Base-by-base conservation (phyloP, 129 eudicot species). In the Pseudognaphalium luteoalbum region DNA sequence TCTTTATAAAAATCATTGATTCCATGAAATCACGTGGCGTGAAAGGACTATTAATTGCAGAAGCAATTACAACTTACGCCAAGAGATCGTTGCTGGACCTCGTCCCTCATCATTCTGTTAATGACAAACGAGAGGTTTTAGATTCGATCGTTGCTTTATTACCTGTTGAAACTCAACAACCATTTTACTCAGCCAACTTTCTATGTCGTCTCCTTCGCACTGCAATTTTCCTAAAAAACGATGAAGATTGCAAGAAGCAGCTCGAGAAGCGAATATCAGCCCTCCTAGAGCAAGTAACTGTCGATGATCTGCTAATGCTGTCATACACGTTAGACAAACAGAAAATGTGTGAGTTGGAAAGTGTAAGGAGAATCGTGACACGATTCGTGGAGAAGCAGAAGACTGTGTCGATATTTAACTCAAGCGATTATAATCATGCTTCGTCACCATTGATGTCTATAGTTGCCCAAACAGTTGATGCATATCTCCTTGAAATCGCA, bases 391-490 rank as follows among this genome's bases (percentile, higher is more conserved):
- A 82, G 71, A 92, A 85, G 85, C 96, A 92, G 77, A 89, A 81
- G 88, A 87, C 76, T 25, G 90, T 89, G 33, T 74, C 90, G 21
- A 86, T 92, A 7, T 92, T 92, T 59, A 87, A 86, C 35, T 88
- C 85, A 2, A 93, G 96, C 2, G 86, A 87, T 61, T 85, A 79
- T 20, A 78, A 41, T 4, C 96, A 89, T 66, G 90, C 75, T 51
- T 80, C 91, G 20, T 87, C 93, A 4, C 79, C 88, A 33, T 81
- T 90, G 16, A 82, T 82, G 83, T 78, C 68, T 61, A 79, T 89
- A 41, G 98, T 92, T 21, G 93, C 85, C 14, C 89, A 87, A 85
- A 92, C 93, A 4, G 90, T 92, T 37, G 96, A 89, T 75, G 85
- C 93, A 1, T 92, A 87, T 50, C 91, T 92, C 3, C 84, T 84